These are phyloP conservation scores for Trichomonascaceae sp. DNA, from an alignment of 1,139 yeast genomes.

Conservation along the genomic window DNA sequence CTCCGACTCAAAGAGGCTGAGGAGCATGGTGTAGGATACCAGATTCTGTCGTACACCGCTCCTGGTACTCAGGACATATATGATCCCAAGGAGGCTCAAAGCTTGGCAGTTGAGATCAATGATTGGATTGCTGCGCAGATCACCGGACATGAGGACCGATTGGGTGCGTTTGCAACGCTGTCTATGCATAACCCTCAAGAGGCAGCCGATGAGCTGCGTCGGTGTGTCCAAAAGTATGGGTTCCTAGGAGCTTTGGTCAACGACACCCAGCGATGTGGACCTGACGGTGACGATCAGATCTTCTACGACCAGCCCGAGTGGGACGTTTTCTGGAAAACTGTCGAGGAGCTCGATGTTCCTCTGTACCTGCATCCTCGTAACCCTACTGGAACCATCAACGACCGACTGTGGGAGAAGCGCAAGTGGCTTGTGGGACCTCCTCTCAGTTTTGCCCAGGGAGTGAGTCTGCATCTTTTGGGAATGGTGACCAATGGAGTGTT, in stretches of 20 bases:
- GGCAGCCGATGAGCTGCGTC: constrained; percentile 4
- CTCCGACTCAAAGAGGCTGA: constrained; percentile 4
- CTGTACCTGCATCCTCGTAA: constrained; percentile 6
- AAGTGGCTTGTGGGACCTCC: constrained; percentile 6
- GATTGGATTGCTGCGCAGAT: constrained; percentile 5
- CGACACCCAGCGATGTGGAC: constrained; percentile 5
- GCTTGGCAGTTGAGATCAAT: constrained; percentile 5
- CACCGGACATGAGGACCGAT: constrained; percentile 5
- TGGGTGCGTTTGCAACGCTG: constrained; percentile 6
- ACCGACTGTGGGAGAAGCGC: constrained; percentile 5
- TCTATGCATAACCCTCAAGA: constrained; percentile 6
- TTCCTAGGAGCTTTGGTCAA: constrained; percentile 5
- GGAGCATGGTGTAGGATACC: constrained; percentile 5
- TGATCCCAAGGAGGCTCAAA: constrained; percentile 6
- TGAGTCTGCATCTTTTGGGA: constrained; percentile 5
- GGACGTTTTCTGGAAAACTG: constrained; percentile 5
- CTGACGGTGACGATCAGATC: constrained; percentile 5
- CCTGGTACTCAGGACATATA: constrained; percentile 5
- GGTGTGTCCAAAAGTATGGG: constrained; percentile 4
- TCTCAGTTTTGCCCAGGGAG: constrained; percentile 5
- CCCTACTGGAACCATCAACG: constrained; percentile 5
- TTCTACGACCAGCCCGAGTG: constrained; percentile 6
- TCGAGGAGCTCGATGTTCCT: constrained; percentile 5
- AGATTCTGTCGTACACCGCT: constrained; percentile 6
- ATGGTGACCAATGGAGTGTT: constrained; percentile 6